Conservation (phyloP, 2,329 filamentous ascomycete genomes). For the Whalleya microplaca region DNA sequence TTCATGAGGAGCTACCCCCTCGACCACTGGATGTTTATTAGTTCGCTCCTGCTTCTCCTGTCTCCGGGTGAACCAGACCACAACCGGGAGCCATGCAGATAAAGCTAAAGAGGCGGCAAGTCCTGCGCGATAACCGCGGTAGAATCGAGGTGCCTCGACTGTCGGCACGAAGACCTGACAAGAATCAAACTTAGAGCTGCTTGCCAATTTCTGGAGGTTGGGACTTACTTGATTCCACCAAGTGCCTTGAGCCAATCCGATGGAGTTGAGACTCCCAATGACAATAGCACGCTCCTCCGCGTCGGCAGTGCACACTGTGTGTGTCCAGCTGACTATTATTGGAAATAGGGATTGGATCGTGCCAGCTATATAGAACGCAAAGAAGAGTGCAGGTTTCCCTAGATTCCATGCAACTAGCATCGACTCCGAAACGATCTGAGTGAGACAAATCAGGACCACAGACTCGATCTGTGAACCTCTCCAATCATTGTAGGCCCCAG, state of each 20-base stretch:
- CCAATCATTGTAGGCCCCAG: conserved; percentile 26
- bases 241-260: conserved; percentile 26
- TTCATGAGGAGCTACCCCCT: background rate
- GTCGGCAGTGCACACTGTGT: conserved; percentile 31
- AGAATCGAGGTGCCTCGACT: conserved; percentile 25
- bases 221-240: conserved; percentile 25
- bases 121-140: conserved; percentile 24
- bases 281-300: conserved; percentile 34
- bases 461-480: conserved; percentile 21
- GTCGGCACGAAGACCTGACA: conserved; percentile 31
- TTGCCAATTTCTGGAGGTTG: background rate
- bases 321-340: conserved; percentile 31
- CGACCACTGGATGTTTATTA: background rate
- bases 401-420: conserved; percentile 24
- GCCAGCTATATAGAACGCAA: conserved; percentile 27
- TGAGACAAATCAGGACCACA: conserved; percentile 21
- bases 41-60: conserved; percentile 13
- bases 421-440: conserved; percentile 21
- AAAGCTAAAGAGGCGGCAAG: conserved; percentile 24
- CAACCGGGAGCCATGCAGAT: conserved; percentile 30
- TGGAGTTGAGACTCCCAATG: conserved; percentile 28
- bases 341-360: conserved; percentile 26
- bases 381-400: conserved; percentile 20
- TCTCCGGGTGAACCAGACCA: conserved; percentile 24
- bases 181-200: background rate